A percentile compares a stretch with the other conserved stretches of the same genome.
phyloP scores from a whole-genome alignment of 2,329 filamentous ascomycete genomes.

The Aspergillus sp. region DNA sequence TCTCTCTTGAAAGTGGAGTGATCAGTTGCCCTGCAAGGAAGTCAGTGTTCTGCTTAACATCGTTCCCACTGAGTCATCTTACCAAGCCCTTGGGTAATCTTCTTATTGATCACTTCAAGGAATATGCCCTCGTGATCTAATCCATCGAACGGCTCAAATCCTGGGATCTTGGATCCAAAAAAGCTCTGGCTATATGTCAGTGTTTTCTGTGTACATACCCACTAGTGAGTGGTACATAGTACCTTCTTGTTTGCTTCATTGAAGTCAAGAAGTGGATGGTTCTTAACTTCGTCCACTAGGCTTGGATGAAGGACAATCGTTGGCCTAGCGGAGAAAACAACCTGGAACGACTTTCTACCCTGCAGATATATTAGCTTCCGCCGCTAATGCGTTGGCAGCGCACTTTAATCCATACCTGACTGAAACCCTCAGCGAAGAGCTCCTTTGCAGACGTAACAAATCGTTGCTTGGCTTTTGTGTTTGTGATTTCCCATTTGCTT shows the following conservation, averaged over 20 bases:
- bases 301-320: constrained; percentile 34
- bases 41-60: not conserved
- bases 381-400: not conserved
- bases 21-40: constrained; percentile 24
- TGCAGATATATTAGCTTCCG: constrained; percentile 9
- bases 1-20: constrained; percentile 30
- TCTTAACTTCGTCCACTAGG: constrained; percentile 37
- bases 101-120: constrained; percentile 30
- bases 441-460: constrained; percentile 28
- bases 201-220: no score
- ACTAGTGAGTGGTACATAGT: not conserved
- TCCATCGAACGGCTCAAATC: constrained; percentile 33
- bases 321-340: constrained; percentile 25
- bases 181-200: constrained; percentile 26
- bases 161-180: constrained; percentile 31
- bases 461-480: constrained; percentile 31
- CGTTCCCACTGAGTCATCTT: constrained; percentile 1
- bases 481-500: constrained; percentile 32
- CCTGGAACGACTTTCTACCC: constrained; percentile 30
- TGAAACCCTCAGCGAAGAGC: constrained; percentile 31
- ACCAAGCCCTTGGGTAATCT: constrained; percentile 35
- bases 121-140: constrained; percentile 15
- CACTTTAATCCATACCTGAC: constrained; percentile 22
- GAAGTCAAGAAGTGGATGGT: constrained; percentile 32
- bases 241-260: constrained; percentile 27